Evolutionary conservation across 78 protist species (phyloP), one percentile per base, ranked within the genome.

Genomic region (Bodo saltans): DNA sequence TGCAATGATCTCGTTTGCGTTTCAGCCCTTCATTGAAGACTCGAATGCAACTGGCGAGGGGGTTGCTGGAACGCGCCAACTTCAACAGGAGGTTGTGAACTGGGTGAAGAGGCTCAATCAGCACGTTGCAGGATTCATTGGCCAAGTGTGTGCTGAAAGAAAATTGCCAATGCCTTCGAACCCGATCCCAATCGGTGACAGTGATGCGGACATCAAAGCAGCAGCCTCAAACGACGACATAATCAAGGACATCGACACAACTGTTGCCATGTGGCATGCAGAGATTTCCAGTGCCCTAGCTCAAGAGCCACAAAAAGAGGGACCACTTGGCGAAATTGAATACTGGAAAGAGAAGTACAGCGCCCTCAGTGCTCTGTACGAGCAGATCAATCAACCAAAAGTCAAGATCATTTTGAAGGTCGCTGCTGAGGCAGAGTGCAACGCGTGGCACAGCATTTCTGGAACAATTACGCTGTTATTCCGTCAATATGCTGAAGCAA

Each of bases 321-420:
- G 90, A 21, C 94, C 94, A 2, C 82, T 90, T 32, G 90, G 88
- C 25, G 97, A 94, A 75, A 83, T 94, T 30, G 86, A 89, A 74
- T 90, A 68, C 42, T 94, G 97, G 97, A 39, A 86, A 17, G 84
- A 68, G 3, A 84, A 87, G 1, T 23, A 26, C 37, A 86, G 94
- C 0, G 70, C 79, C 34, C 85, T 90, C 30, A 30, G 83, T 4
- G 71, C 90, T 0, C 70, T 90, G 29, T 89, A 72, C 74, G 97
- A 94, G 84, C 95, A 92, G 85, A 70, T 94, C 32, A 80, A 83
- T 39, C 38, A 47, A n/a, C 92, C 90, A 28, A 0, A 74, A 17
- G 89, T 89, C 32, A 70, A 76, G 83, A 11, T 28, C 8, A 88
- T 92, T 78, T 34, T 90, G 35, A 30, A 83, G 42, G 87, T 87